Base-by-base conservation (phyloP, 2,329 filamentous ascomycete genomes). In the Diaporthe australafricana region DNA sequence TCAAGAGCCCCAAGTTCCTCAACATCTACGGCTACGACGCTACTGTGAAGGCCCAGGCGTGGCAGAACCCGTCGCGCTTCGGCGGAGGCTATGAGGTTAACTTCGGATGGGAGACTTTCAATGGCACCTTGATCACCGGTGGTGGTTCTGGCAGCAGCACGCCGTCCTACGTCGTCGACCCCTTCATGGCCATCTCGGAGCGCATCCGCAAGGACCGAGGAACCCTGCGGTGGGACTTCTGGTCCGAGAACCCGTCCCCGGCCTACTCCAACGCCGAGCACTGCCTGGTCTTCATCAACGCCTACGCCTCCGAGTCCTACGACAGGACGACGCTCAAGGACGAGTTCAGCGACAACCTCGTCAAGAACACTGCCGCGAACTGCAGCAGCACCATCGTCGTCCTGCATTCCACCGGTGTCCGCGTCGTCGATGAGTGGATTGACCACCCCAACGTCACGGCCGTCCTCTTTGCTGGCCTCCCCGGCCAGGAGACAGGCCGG, bases 81-180 rank as follows among this genome's bases (percentile, higher is more conserved):
- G 84, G 88, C 6, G 90, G 89, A 16, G 94, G 94, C 0, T 89
- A 92, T 52, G 78, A 82, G 60, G 79, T 82, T 25, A 73, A 76
- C 27, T 71, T 74, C 30, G 75, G 80, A 66, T 81, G 76, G 72
- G 80, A 81, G 63, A 83, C 81, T 8, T 77, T 81, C 27, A 85
- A 85, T 73, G 86, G 84, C 16, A 86, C 84, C 0, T 72, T 87
- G 17, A 80, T 81, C 62, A 79, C 79, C 0, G 84, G 85, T 12
- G 85, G 85, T 32, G 85, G 84, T 0, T 84, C 83, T 0, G 85
- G 85, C 2, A 90, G 94, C 0, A 94, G 94, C 3, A 90, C 97
- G 30, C 95, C 94, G 73, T 92, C 93, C 5, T 97, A 96, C 77
- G 86, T 98, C 1, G 84, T 97, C 38, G 89, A 93, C 30, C 95